A percentile compares a stretch with the other conserved stretches of the same genome.
phyloP scores from a whole-genome alignment of 139 green algal species.

The Zygnema cylindricum region DNA sequence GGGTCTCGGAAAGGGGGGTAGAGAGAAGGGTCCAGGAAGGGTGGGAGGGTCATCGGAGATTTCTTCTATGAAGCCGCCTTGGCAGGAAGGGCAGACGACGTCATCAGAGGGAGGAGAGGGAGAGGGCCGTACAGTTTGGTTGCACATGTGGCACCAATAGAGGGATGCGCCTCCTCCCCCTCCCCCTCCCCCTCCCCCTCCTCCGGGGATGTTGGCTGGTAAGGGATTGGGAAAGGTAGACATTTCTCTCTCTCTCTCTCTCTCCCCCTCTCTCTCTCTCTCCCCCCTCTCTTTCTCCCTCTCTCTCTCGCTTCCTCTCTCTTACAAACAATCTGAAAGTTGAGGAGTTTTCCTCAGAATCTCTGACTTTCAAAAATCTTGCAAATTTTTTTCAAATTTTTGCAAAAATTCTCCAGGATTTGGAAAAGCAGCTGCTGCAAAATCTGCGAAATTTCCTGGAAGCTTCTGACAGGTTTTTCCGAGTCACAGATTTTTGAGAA shows the following conservation, averaged over 20 bases:
- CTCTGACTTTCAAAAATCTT: no score
- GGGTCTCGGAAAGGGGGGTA: no score
- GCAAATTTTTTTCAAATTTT: no score
- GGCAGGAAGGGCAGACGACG: conserved; percentile 28
- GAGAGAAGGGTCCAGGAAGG: not conserved
- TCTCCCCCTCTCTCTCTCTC: not conserved
- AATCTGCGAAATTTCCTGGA: no score
- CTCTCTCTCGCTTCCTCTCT: not conserved
- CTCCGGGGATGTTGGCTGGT: not conserved
- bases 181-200: conserved; percentile 15
- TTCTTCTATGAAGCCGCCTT: conserved; percentile 29
- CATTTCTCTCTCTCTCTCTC: not conserved
- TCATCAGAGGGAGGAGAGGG: conserved; percentile 10
- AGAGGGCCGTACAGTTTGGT: conserved; percentile 4
- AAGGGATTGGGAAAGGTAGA: not conserved
- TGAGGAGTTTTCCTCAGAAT: no score
- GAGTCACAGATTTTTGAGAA: no score
- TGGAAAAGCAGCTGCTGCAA: no score
- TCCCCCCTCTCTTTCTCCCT: not conserved
- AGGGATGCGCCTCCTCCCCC: not conserved
- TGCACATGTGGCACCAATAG: conserved; percentile 41
- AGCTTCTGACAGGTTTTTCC: no score
- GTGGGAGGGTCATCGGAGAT: not conserved
- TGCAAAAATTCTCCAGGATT: no score
- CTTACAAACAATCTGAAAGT: no score